Percentiles rank a stretch among this genome's conserved stretches.
Conservation (phyloP, 1,284 basidiomycete genomes). For the Irpex sp. region DNA sequence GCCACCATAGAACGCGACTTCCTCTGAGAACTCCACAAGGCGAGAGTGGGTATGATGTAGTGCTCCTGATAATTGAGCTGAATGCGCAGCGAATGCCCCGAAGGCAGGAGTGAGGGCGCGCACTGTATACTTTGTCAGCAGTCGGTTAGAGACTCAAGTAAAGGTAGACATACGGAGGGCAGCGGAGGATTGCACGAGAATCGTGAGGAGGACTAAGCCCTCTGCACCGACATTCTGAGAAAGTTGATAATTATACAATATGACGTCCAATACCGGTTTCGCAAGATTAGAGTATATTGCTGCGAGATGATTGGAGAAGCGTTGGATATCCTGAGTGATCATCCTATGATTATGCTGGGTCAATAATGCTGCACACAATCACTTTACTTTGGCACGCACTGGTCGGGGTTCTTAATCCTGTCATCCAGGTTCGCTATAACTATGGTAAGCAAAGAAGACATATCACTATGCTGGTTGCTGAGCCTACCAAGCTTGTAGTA, state of each 20-base stretch:
- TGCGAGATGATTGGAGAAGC: conserved; percentile 88
- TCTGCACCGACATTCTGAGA: conserved; percentile 95
- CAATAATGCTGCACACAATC: conserved; percentile 5
- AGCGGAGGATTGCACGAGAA: conserved; percentile 83
- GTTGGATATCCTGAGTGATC: conserved; percentile 95
- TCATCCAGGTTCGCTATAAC: conserved; percentile 83
- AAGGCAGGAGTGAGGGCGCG: conserved; percentile 91
- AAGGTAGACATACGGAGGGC: conserved; percentile 58
- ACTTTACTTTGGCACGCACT: conserved; percentile 43
- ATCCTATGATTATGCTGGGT: conserved; percentile 45
- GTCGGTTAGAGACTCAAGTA: no score
- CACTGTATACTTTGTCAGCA: conserved; percentile 41
- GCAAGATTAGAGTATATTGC: conserved; percentile 94
- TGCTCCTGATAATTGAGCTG: conserved; percentile 85
- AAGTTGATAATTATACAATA: conserved; percentile 95
- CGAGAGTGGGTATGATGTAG: conserved; percentile 92
- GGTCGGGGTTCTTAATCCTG: conserved; percentile 95
- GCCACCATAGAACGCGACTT: conserved; percentile 91
- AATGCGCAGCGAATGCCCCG: conserved; percentile 83
- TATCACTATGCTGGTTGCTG: neutral
- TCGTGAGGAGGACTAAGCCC: conserved; percentile 81
- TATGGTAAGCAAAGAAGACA: neutral
- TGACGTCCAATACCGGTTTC: conserved; percentile 91
- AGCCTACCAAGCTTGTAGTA: conserved; percentile 88
- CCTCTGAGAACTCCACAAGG: conserved; percentile 92